Evolutionary conservation across 2,329 filamentous ascomycete species (phyloP).

Genomic region (Thermoascus crustaceus): DNA sequence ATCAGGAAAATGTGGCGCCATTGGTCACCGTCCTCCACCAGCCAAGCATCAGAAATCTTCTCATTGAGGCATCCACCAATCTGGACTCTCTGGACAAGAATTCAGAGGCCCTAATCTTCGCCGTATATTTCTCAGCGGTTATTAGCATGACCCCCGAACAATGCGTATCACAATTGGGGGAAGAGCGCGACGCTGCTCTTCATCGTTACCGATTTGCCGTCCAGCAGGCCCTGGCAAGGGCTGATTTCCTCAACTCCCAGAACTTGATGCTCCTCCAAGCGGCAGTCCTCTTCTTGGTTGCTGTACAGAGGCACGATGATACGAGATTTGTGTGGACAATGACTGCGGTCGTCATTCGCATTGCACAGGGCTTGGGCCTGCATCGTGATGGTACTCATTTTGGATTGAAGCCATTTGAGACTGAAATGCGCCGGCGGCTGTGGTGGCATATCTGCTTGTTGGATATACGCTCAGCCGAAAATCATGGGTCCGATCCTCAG

Average conservation of each 20-base stretch:
- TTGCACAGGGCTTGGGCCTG: conserved; percentile 40
- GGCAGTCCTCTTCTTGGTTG: conserved; percentile 53
- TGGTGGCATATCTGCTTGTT: conserved; percentile 45
- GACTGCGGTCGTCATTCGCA: conserved; percentile 33
- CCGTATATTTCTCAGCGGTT: conserved; percentile 54
- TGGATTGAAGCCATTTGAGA: conserved; percentile 41
- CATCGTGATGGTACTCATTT: conserved; percentile 46
- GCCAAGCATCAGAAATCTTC: conserved; percentile 44
- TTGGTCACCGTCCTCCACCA: conserved; percentile 53
- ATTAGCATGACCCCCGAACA: conserved; percentile 33
- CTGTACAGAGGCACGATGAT: conserved; percentile 34
- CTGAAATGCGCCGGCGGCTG: conserved; percentile 44
- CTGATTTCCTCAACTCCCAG: conserved; percentile 55
- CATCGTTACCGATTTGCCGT: conserved; percentile 53
- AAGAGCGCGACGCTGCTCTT: conserved; percentile 43
- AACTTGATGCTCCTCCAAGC: conserved; percentile 56
- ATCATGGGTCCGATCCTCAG: conserved; percentile 41
- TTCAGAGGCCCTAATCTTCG: conserved; percentile 51
- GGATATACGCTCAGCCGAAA: conserved; percentile 43
- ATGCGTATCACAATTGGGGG: conserved; percentile 40
- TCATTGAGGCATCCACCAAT: conserved; percentile 44
- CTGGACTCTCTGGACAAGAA: conserved; percentile 45
- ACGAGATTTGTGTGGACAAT: conserved; percentile 38
- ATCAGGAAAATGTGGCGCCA: conserved; percentile 54
- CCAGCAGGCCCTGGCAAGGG: conserved; percentile 56